A percentile compares a stretch with the other conserved stretches of the same genome.
Conservation (phyloP, 208 protist genomes). For the Acanthamoeba triangularis region DNA sequence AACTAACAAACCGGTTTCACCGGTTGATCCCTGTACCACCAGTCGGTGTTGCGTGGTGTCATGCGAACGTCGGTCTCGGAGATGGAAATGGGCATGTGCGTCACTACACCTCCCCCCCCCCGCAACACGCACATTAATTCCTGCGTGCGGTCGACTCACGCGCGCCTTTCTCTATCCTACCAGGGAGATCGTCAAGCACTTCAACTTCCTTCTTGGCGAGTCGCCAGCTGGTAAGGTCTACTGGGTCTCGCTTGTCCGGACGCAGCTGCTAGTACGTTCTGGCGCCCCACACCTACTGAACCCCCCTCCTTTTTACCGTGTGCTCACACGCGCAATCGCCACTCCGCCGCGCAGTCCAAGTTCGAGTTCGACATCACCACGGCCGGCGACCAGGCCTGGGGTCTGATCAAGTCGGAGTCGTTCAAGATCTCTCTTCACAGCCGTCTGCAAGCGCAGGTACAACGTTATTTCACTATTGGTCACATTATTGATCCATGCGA, state of each 20-base stretch:
- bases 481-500: background rate
- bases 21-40: background rate
- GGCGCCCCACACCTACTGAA: background rate
- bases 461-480: too few relatives aligned
- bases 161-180: background rate
- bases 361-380: slow-evolving; percentile 41
- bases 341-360: background rate
- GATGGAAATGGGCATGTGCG: slow-evolving; percentile 27
- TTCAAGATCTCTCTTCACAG: slow-evolving; percentile 47
- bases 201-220: slow-evolving; percentile 48
- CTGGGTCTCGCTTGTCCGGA: slow-evolving; percentile 44
- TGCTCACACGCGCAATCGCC: background rate
- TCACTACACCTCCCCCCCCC: background rate
- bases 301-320: background rate
- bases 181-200: slow-evolving; percentile 40
- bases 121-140: background rate
- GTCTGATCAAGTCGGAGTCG: slow-evolving; percentile 10
- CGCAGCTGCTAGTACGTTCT: slow-evolving; percentile 29
- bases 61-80: slow-evolving; percentile 41
- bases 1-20: background rate
- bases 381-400: background rate
- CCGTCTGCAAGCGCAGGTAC: slow-evolving; percentile 5
- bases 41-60: slow-evolving; percentile 60
- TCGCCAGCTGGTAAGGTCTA: slow-evolving; percentile 1
- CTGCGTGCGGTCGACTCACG: background rate